Evolutionary conservation across 345 rosid genomes (phyloP), one percentile per base, ranked within the genome.

Genomic region (Linum trigynum): DNA sequence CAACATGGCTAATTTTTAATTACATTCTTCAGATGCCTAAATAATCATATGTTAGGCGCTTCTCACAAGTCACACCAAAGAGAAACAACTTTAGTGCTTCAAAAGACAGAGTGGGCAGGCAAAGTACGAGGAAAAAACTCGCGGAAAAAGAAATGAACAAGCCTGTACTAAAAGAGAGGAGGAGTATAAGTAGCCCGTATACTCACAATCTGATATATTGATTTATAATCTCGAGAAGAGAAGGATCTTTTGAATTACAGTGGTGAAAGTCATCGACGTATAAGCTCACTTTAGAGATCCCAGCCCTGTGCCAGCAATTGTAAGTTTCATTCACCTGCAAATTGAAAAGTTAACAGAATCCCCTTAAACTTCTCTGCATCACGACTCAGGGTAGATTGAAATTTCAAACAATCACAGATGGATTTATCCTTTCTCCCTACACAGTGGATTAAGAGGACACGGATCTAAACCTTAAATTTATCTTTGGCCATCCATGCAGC

Each of bases 281-380:
- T 65, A 92, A 80, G 77, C 79, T 92, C 67, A 92, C 86, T 76
- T 79, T 84, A 43, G 90, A 81, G 66, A 76, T 61, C 36, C 87
- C 87, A 51, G 83, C 59, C 23, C 83, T 72, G 67, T 88, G 90
- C 98, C 96, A 92, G 84, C 96, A 90, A 71, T 85, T 88, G 63
- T 90, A 92, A 67, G 98, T 92, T 75, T 84, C 77, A 71, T 92
- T 92, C 38, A 92, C 89, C 97, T 90, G 79, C 16, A 71, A 77
- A 66, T 35, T 9, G 23, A 39, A 35, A 50, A 5, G 35, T 37
- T 32, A 42, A 38, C 3, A 66, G 17, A 50, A 65, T 17, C 55
- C 10, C 5, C 62, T 7, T 43, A 40, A 51, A 12, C 14, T 40
- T 65, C 55, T 36, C 7, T 15, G 3, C 58, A 10, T 42, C 7